These are phyloP conservation scores for Chionographis japonica DNA, from an alignment of 106 monocot species.

Conservation along the genomic window DNA sequence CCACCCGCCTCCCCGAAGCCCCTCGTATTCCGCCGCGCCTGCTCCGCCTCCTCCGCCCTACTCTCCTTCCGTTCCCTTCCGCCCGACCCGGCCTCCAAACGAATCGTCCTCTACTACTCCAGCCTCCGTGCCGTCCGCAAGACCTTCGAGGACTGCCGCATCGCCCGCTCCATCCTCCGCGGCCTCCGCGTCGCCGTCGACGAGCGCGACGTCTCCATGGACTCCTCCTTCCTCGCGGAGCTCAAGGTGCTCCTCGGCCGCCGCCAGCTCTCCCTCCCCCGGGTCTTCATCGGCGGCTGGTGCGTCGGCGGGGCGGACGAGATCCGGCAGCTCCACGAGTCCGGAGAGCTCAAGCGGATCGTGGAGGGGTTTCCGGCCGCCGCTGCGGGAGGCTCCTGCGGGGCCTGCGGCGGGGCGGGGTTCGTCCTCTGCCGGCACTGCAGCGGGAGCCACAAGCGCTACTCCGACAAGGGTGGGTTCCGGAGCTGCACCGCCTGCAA, in stretches of 20 bases:
- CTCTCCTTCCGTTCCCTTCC: constrained; percentile 11
- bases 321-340: constrained; percentile 49
- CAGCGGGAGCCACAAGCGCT: constrained; percentile 52
- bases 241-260: constrained; percentile 15
- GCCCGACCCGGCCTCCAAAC: background rate
- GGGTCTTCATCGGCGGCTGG: constrained; percentile 54
- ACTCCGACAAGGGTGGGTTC: constrained; percentile 51
- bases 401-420: constrained; percentile 33
- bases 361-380: constrained; percentile 36
- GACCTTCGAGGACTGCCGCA: constrained; percentile 42
- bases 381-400: background rate
- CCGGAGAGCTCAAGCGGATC: constrained; percentile 38
- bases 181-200: constrained; percentile 37
- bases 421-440: constrained; percentile 50
- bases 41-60: constrained; percentile 5
- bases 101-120: constrained; percentile 45
- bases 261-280: constrained; percentile 28
- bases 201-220: constrained; percentile 45
- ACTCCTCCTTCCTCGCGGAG: constrained; percentile 38
- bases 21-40: constrained; percentile 9
- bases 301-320: constrained; percentile 64
- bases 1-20: background rate
- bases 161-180: constrained; percentile 38
- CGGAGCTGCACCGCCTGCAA: constrained; percentile 53
- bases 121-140: constrained; percentile 33